These are phyloP conservation scores for Acanthamoeba triangularis DNA, from an alignment of 208 protist species.

Conservation along the genomic window DNA sequence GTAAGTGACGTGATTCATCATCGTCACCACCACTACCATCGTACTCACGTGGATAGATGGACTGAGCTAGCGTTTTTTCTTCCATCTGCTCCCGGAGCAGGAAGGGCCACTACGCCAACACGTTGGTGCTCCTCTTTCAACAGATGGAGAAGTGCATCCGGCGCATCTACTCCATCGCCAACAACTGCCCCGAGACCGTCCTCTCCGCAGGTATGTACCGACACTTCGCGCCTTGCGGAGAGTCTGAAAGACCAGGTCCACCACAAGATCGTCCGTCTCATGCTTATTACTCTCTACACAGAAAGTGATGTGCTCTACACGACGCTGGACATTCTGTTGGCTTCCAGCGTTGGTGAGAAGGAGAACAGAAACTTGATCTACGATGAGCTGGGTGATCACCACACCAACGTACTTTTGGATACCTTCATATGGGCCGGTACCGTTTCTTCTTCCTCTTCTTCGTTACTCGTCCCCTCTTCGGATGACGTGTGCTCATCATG, in stretches of 20 bases:
- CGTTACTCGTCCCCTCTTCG: neutral
- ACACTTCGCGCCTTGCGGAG: too few species aligned
- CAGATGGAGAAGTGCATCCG: conserved; percentile 47
- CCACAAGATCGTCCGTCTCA: neutral
- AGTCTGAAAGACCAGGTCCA: neutral
- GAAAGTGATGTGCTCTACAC: conserved; percentile 44
- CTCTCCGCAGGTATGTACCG: conserved; percentile 23
- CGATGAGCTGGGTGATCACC: neutral
- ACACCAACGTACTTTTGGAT: neutral
- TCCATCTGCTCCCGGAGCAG: neutral
- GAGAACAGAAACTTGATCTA: conserved; percentile 47
- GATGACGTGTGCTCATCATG: neutral
- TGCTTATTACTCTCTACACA: neutral
- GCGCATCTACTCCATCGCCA: conserved; percentile 8
- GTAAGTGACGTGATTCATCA: neutral
- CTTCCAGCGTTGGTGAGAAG: neutral
- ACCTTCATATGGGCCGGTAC: conserved; percentile 64
- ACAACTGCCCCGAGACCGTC: conserved; percentile 20
- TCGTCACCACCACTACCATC: neutral
- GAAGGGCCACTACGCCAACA: conserved; percentile 12
- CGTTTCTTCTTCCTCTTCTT: neutral
- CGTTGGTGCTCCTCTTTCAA: conserved; percentile 47
- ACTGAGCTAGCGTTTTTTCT: neutral
- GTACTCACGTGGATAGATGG: neutral
- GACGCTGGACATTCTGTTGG: conserved; percentile 38